A percentile compares a stretch with the other conserved stretches of the same genome.
phyloP scores from a whole-genome alignment of 495 filamentous ascomycete genomes.

The Copromyces sp. region DNA sequence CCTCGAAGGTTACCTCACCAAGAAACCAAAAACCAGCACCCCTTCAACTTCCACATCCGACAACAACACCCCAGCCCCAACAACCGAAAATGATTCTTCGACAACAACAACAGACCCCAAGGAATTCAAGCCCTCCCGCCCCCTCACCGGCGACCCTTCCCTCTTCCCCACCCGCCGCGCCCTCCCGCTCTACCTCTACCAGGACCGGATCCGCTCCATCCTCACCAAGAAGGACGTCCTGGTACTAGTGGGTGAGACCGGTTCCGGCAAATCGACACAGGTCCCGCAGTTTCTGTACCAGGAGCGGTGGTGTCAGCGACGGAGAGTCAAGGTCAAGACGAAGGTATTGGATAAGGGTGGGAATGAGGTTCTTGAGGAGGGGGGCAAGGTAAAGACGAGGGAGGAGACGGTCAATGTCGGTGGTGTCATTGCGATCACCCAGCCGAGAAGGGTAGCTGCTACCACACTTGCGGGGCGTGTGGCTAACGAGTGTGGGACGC shows the following conservation, averaged over 20 bases:
- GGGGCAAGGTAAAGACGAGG: constrained; percentile 14
- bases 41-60: not conserved
- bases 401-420: constrained; percentile 49
- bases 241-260: constrained; percentile 85
- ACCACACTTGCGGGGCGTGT: constrained; percentile 87
- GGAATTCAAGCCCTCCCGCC: not conserved
- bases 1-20: constrained; percentile 30
- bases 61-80: not conserved
- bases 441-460: constrained; percentile 87
- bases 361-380: not conserved
- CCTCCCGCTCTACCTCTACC: constrained; percentile 73
- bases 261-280: constrained; percentile 94
- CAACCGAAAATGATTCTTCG: not conserved
- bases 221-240: constrained; percentile 65
- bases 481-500: constrained; percentile 80
- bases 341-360: not conserved
- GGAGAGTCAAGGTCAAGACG: constrained; percentile 35
- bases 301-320: constrained; percentile 66
- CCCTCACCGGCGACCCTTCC: constrained; percentile 18
- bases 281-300: constrained; percentile 81
- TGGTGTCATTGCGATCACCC: constrained; percentile 89
- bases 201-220: constrained; percentile 53
- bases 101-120: not conserved
- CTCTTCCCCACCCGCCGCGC: constrained; percentile 38
- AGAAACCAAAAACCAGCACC: constrained; percentile 17